Evolutionary conservation across 495 filamentous ascomycete genomes (phyloP), one percentile per base, ranked within the genome.

Genomic region (Amphirosellinia nigrospora): DNA sequence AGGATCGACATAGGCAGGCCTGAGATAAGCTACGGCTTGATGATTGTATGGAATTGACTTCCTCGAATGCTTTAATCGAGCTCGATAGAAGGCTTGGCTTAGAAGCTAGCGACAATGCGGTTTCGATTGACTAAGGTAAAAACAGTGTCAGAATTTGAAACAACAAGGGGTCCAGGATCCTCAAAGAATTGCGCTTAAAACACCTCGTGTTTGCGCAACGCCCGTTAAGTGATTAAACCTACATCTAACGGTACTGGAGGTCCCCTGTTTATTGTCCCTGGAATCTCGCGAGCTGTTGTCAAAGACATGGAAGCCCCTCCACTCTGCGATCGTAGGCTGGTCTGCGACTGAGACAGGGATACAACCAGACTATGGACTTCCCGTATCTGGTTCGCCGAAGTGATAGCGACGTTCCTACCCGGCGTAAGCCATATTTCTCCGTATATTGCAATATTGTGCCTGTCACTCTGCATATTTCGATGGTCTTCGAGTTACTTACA

Each of bases 31-130:
- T 30, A 45, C 11, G 10, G 9, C 21, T 9, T 16, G 39, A 6
- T 28, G 38, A 3, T 32, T 16, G n/a, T 32, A 9, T 8, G 11
- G 23, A 13, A 10, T 34, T 26, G 59, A 2, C 19, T 19, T 16
- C 1, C 39, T 30, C 15, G 1, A 46, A 9, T 8, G 39, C n/a
- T 19, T 62, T 7, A 8, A 62, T 62, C 16, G 60, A 43, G 41
- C 10, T 63, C 15, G 60, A 63, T 30, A 63, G 15, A 46, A 63
- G 39, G 26, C 60, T 62, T 19, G 59, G 59, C 46, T 46, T 46
- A 4, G 38, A 43, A 30, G 59, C 59, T 5, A 62, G 11, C 3
- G 39, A 30, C 4, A 32, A 3, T 32, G 59, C 59, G 3, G 36
- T 21, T 46, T 62, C 39, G 2, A n/a, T 28, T 32, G 59, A 62